These are phyloP conservation scores for Sapria himalayana DNA, from an alignment of 345 rosid genomes.

Conservation along the genomic window DNA sequence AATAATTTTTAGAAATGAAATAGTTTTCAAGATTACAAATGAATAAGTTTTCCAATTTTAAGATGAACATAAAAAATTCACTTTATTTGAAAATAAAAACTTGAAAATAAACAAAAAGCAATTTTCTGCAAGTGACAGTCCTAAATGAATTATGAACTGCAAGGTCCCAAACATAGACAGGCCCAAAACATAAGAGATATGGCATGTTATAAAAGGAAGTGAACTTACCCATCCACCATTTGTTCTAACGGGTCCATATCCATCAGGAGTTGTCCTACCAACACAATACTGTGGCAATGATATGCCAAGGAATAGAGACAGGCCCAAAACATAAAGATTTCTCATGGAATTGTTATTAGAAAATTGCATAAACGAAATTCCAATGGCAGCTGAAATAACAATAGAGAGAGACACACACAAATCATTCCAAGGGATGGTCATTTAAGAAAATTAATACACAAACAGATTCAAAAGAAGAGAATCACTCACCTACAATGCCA, in stretches of 20 bases:
- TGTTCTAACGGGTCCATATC: slow-evolving; percentile 69
- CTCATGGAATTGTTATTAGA: slow-evolving; percentile 66
- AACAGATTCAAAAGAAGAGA: not conserved
- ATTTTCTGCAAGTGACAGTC: not conserved
- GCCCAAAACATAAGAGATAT: no score
- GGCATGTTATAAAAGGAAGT: no score
- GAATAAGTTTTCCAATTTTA: no score
- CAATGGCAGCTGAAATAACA: slow-evolving; percentile 40
- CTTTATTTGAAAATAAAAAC: no score
- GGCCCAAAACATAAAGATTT: slow-evolving; percentile 68
- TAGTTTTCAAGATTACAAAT: no score
- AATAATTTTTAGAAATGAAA: no score
- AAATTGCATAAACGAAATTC: slow-evolving; percentile 79
- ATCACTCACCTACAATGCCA: slow-evolving; percentile 75
- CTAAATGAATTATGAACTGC: no score
- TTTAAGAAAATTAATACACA: not conserved
- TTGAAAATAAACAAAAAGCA: slow-evolving; percentile 2
- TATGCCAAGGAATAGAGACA: slow-evolving; percentile 65
- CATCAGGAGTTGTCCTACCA: slow-evolving; percentile 20
- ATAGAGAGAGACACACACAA: not conserved
- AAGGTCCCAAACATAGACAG: no score
- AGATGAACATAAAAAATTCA: no score
- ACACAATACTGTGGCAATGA: slow-evolving; percentile 70
- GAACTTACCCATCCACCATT: slow-evolving; percentile 78
- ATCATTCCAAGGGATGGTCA: not conserved